Evolutionary conservation across 129 eudicot genomes (phyloP).

Genomic region (Scalesia atractyloides): DNA sequence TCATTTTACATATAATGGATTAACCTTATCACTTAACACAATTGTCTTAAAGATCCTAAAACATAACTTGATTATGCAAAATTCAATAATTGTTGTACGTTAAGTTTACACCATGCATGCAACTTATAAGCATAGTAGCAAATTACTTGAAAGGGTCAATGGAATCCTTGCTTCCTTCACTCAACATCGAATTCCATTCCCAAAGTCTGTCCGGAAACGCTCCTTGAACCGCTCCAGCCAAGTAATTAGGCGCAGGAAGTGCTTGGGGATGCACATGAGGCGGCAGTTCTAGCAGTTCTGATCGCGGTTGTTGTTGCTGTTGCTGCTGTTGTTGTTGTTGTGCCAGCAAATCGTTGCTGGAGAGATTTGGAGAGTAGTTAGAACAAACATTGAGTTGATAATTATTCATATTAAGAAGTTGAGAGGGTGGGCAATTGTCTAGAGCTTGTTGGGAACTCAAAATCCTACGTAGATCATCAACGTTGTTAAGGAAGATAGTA

Average conservation of each 20-base stretch:
- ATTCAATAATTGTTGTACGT: neutral
- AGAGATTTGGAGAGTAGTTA: conserved; percentile 9
- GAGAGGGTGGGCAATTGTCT: conserved; percentile 27
- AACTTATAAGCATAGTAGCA: neutral
- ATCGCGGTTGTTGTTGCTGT: neutral
- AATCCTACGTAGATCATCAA: conserved; percentile 55
- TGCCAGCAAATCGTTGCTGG: conserved; percentile 15
- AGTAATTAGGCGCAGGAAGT: conserved; percentile 24
- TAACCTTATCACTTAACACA: neutral
- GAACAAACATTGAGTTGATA: conserved; percentile 32
- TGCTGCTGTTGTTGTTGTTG: conserved; percentile 14
- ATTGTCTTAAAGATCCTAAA: neutral
- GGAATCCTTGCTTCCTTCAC: conserved; percentile 52
- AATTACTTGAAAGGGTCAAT: conserved; percentile 62
- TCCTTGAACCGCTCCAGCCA: conserved; percentile 35
- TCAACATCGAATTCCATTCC: conserved; percentile 68
- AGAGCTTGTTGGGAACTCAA: conserved; percentile 62
- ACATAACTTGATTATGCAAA: neutral
- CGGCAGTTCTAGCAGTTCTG: conserved; percentile 3
- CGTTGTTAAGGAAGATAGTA: conserved; percentile 20
- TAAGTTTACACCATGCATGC: neutral
- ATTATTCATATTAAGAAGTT: conserved; percentile 28
- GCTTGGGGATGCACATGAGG: conserved; percentile 28
- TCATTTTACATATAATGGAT: neutral
- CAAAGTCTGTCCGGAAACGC: conserved; percentile 57